Base-by-base conservation (phyloP, 2,329 filamentous ascomycete species). In the Aspergillus pseudonomiae region DNA sequence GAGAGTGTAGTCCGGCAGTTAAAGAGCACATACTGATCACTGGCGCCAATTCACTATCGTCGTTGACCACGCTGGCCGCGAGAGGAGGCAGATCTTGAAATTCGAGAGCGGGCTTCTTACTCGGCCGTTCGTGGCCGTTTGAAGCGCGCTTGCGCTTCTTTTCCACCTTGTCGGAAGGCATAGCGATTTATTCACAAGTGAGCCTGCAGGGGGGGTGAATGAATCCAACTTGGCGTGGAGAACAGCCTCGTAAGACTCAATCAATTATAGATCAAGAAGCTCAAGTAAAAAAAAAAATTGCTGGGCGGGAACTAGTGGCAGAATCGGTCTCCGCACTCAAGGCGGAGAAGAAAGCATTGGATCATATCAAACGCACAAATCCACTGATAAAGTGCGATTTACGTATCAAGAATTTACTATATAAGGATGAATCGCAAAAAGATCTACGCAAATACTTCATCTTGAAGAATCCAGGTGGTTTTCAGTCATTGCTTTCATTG, bases 121-220 rank as follows among this genome's bases (percentile, higher is more conserved):
- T 82, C 2, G 83, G 78, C 24, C 76, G 75, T 11, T 79, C 80
- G 48, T 75, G 77, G 46, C 75, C 77, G 57, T 81, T 79, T 5
- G 79, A 79, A 57, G 75, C 74, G 62, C 83, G 78, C 76, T 85
- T 85, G 68, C 83, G 78, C 78, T 85, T 85, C 71, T 82, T 84
- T 57, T 83, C 80, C 41, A 71, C 63, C 58, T 75, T 75, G 32
- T 72, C 67, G 19, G 70, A 72, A 26, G 73, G 71, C 78, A 79
- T 79, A 41, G 11, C 30, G 11, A 10, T 43, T 41, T 32, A 32
- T 4, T 34, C 46, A 32, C 10, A 41, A 19, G 14, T 14, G n/a
- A 50, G 34, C 52, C 50, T 14, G 24, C 34, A 55, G 53, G 30
- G 36, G 36, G 34, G 34, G 58, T 50, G 26, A 56, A 62, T 55